phyloP scores from a whole-genome alignment of 345 rosid species.

The Populus simonii region DNA sequence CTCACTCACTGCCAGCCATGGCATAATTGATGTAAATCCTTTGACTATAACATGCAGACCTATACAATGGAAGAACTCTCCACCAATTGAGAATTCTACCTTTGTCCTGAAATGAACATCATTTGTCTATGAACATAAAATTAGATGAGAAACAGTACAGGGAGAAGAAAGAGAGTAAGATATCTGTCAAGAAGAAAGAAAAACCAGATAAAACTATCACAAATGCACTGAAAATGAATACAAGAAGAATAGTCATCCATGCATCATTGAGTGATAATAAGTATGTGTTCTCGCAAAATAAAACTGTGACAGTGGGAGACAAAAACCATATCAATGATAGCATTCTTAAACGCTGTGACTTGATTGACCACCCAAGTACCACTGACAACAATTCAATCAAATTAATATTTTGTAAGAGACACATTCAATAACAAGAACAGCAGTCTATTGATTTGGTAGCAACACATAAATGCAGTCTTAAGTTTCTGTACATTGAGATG shows the following conservation, averaged over 20 bases:
- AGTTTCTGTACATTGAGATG: too few species aligned
- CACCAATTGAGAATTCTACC: slow-evolving; percentile 71
- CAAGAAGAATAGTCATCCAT: not conserved
- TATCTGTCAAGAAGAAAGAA: not conserved
- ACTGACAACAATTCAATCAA: too few species aligned
- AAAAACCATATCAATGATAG: too few species aligned
- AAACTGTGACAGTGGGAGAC: too few species aligned
- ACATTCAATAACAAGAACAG: too few species aligned
- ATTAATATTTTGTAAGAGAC: too few species aligned
- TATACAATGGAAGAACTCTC: slow-evolving; percentile 75
- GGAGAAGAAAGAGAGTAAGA: not conserved
- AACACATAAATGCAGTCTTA: too few species aligned
- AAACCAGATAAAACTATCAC: not conserved
- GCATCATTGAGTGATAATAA: too few species aligned
- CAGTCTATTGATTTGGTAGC: too few species aligned
- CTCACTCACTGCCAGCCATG: slow-evolving; percentile 81
- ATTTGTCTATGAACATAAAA: not conserved
- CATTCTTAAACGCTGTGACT: too few species aligned
- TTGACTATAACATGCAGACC: slow-evolving; percentile 59
- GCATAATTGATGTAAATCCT: slow-evolving; percentile 89
- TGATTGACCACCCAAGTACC: too few species aligned
- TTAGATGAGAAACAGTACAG: not conserved
- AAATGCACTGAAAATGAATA: not conserved
- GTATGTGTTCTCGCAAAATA: too few species aligned
- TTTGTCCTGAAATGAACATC: slow-evolving; percentile 54